Evolutionary conservation across 768 basidiomycete species (phyloP).

Genomic region (Cytidiella melzeri): DNA sequence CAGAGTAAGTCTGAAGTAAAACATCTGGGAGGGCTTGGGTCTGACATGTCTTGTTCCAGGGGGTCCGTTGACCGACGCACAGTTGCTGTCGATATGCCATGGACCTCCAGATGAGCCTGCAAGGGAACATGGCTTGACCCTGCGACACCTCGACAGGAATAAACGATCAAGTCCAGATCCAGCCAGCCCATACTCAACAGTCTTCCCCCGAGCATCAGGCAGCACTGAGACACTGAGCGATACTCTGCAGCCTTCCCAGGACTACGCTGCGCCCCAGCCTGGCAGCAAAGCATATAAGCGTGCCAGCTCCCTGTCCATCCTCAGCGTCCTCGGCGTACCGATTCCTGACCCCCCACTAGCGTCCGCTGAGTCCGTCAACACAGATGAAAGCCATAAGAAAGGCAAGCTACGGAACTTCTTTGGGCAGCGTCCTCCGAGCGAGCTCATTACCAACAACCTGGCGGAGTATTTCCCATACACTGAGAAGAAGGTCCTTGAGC

Average conservation of each 20-base stretch:
- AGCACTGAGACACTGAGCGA: slow-evolving; percentile 9
- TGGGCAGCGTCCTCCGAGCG: slow-evolving; percentile 95
- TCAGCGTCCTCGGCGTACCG: slow-evolving; percentile 89
- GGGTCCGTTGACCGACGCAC: slow-evolving; percentile 72
- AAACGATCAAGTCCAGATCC: slow-evolving; percentile 33
- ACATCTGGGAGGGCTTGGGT: background rate
- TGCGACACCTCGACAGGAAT: slow-evolving; percentile 48
- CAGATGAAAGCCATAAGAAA: slow-evolving; percentile 31
- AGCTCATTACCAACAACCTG: slow-evolving; percentile 91
- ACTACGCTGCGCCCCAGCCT: slow-evolving; percentile 1
- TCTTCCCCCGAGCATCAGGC: slow-evolving; percentile 8
- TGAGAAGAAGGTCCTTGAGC: slow-evolving; percentile 85
- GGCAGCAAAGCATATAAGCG: slow-evolving; percentile 62
- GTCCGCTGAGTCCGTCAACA: slow-evolving; percentile 30
- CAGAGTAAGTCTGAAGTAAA: slow-evolving; percentile 35
- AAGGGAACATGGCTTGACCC: slow-evolving; percentile 71
- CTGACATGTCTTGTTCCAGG: slow-evolving; percentile 33
- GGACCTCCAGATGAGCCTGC: slow-evolving; percentile 71
- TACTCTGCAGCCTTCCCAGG: slow-evolving; percentile 9
- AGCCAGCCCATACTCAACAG: slow-evolving; percentile 24
- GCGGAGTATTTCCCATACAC: slow-evolving; percentile 94
- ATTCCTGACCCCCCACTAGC: slow-evolving; percentile 66
- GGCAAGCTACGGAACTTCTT: slow-evolving; percentile 92
- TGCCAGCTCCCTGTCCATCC: slow-evolving; percentile 90
- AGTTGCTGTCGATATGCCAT: slow-evolving; percentile 79